Evolutionary conservation across 2,329 filamentous ascomycete genomes (phyloP).

Genomic region (Microcyclospora tardicrescens): DNA sequence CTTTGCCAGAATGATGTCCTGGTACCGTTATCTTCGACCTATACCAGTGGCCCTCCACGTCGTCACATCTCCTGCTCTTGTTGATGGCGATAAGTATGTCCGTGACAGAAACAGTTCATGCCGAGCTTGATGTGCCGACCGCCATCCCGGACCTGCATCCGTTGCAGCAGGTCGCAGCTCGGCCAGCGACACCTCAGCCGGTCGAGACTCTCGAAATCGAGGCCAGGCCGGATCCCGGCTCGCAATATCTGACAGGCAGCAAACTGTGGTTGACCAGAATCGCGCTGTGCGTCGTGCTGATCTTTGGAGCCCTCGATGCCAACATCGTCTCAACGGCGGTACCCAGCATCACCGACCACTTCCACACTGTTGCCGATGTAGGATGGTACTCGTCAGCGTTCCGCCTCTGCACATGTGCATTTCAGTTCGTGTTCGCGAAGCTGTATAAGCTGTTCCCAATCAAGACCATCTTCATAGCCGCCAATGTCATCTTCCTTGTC

Average conservation of each 20-base stretch:
- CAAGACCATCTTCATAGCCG: conserved; percentile 18
- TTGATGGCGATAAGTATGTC: too few relatives aligned
- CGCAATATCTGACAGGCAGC: conserved; percentile 7
- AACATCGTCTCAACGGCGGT: conserved; percentile 27
- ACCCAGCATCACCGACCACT: conserved; percentile 31
- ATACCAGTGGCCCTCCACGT: too few relatives aligned
- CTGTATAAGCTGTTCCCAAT: conserved; percentile 23
- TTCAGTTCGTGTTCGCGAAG: conserved; percentile 18
- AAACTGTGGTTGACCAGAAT: conserved; percentile 7
- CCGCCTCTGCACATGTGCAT: conserved; percentile 9
- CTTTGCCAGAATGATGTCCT: too few relatives aligned
- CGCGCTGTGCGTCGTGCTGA: conserved; percentile 5
- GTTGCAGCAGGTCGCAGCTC: too few relatives aligned
- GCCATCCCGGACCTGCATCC: too few relatives aligned
- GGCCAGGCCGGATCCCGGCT: too few relatives aligned
- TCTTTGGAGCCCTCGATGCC: conserved; percentile 8
- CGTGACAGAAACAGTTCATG: too few relatives aligned
- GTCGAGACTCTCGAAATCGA: too few relatives aligned
- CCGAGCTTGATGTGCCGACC: too few relatives aligned
- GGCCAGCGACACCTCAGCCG: too few relatives aligned
- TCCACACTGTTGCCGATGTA: neutral
- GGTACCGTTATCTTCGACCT: too few relatives aligned
- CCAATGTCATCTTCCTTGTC: conserved; percentile 36
- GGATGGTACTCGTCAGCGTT: conserved; percentile 7
- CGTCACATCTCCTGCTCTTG: too few relatives aligned